Base-by-base conservation (phyloP, 257 asterid genomes). In the Penstemon davidsonii region DNA sequence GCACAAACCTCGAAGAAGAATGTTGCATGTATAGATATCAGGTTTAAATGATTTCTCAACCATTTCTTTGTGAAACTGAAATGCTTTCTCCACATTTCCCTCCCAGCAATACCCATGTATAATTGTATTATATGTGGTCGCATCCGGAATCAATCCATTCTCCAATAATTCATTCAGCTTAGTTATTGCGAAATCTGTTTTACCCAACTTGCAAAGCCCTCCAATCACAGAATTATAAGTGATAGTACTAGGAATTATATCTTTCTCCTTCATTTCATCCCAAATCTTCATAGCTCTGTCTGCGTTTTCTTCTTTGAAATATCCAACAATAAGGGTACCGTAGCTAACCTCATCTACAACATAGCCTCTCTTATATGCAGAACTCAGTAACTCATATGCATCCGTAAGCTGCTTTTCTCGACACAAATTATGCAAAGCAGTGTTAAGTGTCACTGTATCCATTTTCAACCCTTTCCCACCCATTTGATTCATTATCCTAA, bases 31-130 rank as follows among this genome's bases (percentile, higher is more conserved):
- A 61, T 80, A 86, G 19, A 76, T 54, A 67, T 81, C 90, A 3
- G 96, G 96, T 51, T 87, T 87, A 53, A 92, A 84, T 5, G 88
- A 84, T 62, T 79, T 78, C 74, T 89, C 88, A 51, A 87, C 83
- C 98, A 91, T 87, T 76, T 84, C 78, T 68, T 89, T 87, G 76
- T 89, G 88, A 78, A 92, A 87, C 65, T 81, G 82, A 82, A 86
- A 89, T 45, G 96, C 98, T 74, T 82, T 81, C 74, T 82, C 88
- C 18, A 89, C 66, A 38, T 82, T 86, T 63, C 94, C 92, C 64
- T 86, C 96, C 92, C 87, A 79, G 58, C 92, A 87, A 55, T 78
- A 89, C 15, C 96, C 96, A 7, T 82, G 95, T 78, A 92, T 92
- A 53, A 92, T 89, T 6, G 96, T 84, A 74, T 92, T 87, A 74